phyloP scores from a whole-genome alignment of 805 yeast species.

The Ogataea minuta region DNA sequence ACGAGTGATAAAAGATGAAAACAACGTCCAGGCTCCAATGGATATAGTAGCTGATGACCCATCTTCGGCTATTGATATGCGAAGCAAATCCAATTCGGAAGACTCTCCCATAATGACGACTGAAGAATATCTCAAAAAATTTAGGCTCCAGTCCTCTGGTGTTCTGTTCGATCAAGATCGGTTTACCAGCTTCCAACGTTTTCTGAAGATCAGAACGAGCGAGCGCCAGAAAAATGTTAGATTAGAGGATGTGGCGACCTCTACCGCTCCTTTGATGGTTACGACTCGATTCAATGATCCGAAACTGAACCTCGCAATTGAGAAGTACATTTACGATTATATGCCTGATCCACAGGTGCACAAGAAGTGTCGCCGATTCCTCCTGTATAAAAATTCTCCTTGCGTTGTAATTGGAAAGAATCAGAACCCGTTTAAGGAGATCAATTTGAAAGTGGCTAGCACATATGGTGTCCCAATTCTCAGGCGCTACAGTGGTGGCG shows the following conservation, averaged over 20 bases:
- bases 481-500: conserved; percentile 90
- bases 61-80: background rate
- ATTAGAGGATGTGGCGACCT: conserved; percentile 15
- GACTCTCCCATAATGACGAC: conserved; percentile 27
- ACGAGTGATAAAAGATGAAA: conserved; percentile 10
- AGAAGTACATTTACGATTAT: conserved; percentile 67
- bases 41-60: background rate
- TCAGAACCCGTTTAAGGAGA: conserved; percentile 92
- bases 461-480: conserved; percentile 59
- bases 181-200: conserved; percentile 13
- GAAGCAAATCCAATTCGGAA: background rate
- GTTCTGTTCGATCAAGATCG: conserved; percentile 1
- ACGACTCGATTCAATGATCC: conserved; percentile 65
- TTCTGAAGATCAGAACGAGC: conserved; percentile 14
- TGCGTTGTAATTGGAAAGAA: conserved; percentile 95
- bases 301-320: conserved; percentile 73
- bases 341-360: conserved; percentile 46
- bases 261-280: conserved; percentile 48
- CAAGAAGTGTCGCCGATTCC: conserved; percentile 48
- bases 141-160: conserved; percentile 4
- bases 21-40: no score
- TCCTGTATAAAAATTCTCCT: conserved; percentile 74
- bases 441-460: conserved; percentile 56
- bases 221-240: conserved; percentile 11
- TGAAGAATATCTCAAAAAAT: conserved; percentile 17